A percentile compares a stretch with the other conserved stretches of the same genome.
Conservation (phyloP, 768 basidiomycete species). For the Phlegmacium glaucopus region DNA sequence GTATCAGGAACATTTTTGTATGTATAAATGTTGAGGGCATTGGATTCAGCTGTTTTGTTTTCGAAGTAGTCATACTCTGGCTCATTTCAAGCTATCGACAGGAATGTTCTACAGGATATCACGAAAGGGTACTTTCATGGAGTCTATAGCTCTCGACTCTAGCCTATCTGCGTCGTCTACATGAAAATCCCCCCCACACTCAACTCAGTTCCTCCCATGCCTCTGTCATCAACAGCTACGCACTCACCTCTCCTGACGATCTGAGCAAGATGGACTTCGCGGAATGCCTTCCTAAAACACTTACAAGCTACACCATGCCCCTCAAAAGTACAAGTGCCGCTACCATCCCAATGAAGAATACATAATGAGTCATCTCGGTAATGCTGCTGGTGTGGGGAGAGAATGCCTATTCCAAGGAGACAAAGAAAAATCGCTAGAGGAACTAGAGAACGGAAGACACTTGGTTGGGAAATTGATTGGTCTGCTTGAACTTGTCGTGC, state of each 20-base stretch:
- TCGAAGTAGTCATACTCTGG: too few species aligned
- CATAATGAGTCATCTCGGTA: background rate
- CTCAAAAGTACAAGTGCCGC: conserved; percentile 5
- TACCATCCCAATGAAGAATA: conserved; percentile 2
- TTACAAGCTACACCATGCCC: conserved; percentile 10
- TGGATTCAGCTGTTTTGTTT: too few species aligned
- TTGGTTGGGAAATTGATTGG: conserved; percentile 3
- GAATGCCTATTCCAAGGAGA: conserved; percentile 4
- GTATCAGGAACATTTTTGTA: too few species aligned
- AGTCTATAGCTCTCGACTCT: too few species aligned
- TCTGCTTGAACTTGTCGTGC: conserved; percentile 5
- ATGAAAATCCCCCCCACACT: conserved; percentile 10
- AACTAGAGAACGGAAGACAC: conserved; percentile 4
- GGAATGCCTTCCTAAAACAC: conserved; percentile 8
- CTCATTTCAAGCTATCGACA: too few species aligned
- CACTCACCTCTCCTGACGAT: conserved; percentile 11
- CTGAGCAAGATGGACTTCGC: conserved; percentile 12
- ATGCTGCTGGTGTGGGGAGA: conserved; percentile 3
- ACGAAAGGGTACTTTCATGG: too few species aligned
- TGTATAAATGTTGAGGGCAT: too few species aligned
- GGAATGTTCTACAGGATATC: too few species aligned
- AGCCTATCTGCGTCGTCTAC: background rate
- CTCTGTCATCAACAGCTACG: conserved; percentile 10
- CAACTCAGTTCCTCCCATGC: conserved; percentile 14
- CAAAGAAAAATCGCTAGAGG: conserved; percentile 9